These are phyloP conservation scores for Claviceps monticola DNA, from an alignment of 2,329 filamentous ascomycete species.

Conservation along the genomic window DNA sequence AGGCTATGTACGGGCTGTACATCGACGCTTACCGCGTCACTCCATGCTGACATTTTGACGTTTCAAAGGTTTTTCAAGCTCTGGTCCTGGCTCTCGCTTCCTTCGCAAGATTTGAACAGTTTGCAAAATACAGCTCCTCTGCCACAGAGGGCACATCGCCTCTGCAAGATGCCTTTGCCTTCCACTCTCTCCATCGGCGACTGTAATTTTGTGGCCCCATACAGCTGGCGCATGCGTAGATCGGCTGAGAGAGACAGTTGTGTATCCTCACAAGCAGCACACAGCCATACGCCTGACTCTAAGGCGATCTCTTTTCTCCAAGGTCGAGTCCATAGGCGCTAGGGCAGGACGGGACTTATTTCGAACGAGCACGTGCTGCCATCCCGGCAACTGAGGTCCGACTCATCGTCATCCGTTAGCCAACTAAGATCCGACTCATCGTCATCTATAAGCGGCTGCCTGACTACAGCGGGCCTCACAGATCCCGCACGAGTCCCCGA, in stretches of 20 bases:
- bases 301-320: not conserved
- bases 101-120: constrained; percentile 1
- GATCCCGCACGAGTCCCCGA: too few species aligned
- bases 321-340: constrained; percentile 1
- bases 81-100: not conserved
- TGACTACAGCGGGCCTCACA: not conserved
- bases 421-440: not conserved
- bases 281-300: constrained; percentile 10
- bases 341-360: not conserved
- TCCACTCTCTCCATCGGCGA: constrained; percentile 7
- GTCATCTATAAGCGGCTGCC: not conserved
- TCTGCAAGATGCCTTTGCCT: constrained; percentile 2
- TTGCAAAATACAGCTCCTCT: constrained; percentile 6
- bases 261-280: constrained; percentile 7
- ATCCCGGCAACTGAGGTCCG: not conserved
- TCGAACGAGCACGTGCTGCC: not conserved
- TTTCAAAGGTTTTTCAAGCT: not conserved
- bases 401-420: not conserved
- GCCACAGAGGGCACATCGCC: constrained; percentile 8
- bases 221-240: not conserved
- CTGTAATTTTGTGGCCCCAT: not conserved
- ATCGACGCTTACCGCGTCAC: not conserved
- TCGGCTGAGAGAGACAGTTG: not conserved
- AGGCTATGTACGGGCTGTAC: not conserved
- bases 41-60: not conserved